These are phyloP conservation scores for Carex kokanica DNA, from an alignment of 176 grass and related monocot species.

Conservation along the genomic window DNA sequence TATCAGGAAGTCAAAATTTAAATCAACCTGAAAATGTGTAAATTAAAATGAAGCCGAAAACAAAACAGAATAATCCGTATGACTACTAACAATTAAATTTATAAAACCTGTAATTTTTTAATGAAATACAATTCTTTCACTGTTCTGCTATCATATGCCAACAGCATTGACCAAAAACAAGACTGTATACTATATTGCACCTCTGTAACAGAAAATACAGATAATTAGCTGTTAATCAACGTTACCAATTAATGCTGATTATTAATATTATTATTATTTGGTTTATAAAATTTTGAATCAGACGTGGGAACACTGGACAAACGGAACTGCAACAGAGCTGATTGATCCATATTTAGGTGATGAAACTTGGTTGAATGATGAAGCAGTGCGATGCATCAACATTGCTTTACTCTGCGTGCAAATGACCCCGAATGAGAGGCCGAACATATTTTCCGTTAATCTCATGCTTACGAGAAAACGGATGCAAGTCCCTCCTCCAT, in stretches of 20 bases:
- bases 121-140: background rate
- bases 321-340: slow-evolving; percentile 29
- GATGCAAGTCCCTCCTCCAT: slow-evolving; percentile 35
- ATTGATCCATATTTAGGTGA: slow-evolving; percentile 11
- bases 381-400: slow-evolving; percentile 38
- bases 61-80: slow-evolving; percentile 15
- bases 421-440: slow-evolving; percentile 30
- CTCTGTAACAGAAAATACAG: background rate
- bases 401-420: slow-evolving; percentile 61
- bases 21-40: background rate
- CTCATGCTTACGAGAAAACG: slow-evolving; percentile 54
- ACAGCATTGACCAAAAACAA: background rate
- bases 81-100: slow-evolving; percentile 10
- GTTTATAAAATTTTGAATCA: slow-evolving; percentile 9
- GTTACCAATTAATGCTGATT: background rate
- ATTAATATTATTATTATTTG: background rate
- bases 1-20: slow-evolving; percentile 12
- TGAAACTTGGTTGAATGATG: background rate
- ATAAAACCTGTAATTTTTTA: background rate
- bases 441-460: slow-evolving; percentile 42
- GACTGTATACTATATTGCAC: background rate
- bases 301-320: slow-evolving; percentile 46
- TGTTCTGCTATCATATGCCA: background rate
- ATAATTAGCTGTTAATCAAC: background rate
- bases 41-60: background rate